A percentile compares a stretch with the other conserved stretches of the same genome.
Evolutionary conservation across 495 filamentous ascomycete genomes (phyloP).

Genomic region (Achaetomiella virescens): DNA sequence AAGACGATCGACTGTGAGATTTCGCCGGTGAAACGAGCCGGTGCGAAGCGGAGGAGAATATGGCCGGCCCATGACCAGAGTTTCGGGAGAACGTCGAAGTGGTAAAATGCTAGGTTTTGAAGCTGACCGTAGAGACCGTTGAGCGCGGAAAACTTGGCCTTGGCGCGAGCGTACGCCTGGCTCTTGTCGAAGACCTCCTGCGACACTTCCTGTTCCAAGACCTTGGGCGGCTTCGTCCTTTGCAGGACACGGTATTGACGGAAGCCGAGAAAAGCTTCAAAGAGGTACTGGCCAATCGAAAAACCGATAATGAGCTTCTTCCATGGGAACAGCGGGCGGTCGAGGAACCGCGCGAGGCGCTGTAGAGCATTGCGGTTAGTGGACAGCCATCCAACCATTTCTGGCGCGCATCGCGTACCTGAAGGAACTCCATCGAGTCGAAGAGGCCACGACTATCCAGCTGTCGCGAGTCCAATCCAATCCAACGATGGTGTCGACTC

Average conservation of each 20-base stretch:
- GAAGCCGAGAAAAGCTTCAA: constrained; percentile 77
- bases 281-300: constrained; percentile 76
- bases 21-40: constrained; percentile 76
- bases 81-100: constrained; percentile 82
- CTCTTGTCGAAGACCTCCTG: constrained; percentile 91
- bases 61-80: constrained; percentile 78
- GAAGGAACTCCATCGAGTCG: constrained; percentile 45
- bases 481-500: constrained; percentile 6
- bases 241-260: constrained; percentile 84
- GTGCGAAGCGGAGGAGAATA: constrained; percentile 65
- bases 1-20: constrained; percentile 92
- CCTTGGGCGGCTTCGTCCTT: constrained; percentile 71
- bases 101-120: constrained; percentile 81
- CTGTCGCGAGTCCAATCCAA: constrained; percentile 12
- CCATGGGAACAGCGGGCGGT: constrained; percentile 92
- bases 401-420: constrained; percentile 31
- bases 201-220: constrained; percentile 76
- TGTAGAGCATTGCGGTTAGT: constrained; percentile 30
- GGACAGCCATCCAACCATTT: not conserved
- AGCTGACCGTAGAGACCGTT: constrained; percentile 75
- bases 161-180: constrained; percentile 93
- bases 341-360: constrained; percentile 81
- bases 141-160: constrained; percentile 80
- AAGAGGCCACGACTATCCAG: constrained; percentile 15
- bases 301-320: constrained; percentile 93